These are phyloP conservation scores for Zea mays DNA, from an alignment of 176 grass and related monocot species.

Conservation along the genomic window DNA sequence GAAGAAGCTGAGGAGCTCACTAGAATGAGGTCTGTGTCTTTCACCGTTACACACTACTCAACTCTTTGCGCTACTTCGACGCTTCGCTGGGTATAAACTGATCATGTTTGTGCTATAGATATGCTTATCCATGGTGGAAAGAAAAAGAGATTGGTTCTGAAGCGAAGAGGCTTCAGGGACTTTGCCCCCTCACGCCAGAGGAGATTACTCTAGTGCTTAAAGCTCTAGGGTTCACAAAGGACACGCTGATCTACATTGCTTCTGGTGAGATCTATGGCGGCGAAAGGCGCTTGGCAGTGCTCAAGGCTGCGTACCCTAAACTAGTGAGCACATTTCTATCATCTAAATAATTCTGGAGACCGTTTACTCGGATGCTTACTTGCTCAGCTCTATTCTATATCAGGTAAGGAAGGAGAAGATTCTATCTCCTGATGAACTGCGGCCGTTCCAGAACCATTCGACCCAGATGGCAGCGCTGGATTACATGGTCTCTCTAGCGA, in stretches of 20 bases:
- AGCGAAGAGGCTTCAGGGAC: conserved; percentile 79
- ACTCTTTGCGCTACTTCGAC: neutral
- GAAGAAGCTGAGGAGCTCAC: conserved; percentile 78
- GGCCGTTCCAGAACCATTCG: conserved; percentile 85
- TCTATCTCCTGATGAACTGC: conserved; percentile 68
- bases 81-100: conserved; percentile 14
- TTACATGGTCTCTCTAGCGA: conserved; percentile 83
- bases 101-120: conserved; percentile 45
- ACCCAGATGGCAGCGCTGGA: conserved; percentile 97
- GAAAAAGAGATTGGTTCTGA: conserved; percentile 94
- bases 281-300: conserved; percentile 63
- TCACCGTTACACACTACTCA: no score
- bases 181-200: conserved; percentile 94
- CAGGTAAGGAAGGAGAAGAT: conserved; percentile 95
- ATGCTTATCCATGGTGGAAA: conserved; percentile 99
- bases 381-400: conserved; percentile 25
- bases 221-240: conserved; percentile 68
- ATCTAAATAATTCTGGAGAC: conserved; percentile 2
- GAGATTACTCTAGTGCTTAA: conserved; percentile 82
- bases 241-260: conserved; percentile 96
- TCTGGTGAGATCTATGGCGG: conserved; percentile 96
- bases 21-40: conserved; percentile 79
- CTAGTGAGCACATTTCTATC: conserved; percentile 50
- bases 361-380: conserved; percentile 20
- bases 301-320: conserved; percentile 80